Base-by-base conservation (phyloP, 129 eudicot genomes). In the Pittosporum tobira region DNA sequence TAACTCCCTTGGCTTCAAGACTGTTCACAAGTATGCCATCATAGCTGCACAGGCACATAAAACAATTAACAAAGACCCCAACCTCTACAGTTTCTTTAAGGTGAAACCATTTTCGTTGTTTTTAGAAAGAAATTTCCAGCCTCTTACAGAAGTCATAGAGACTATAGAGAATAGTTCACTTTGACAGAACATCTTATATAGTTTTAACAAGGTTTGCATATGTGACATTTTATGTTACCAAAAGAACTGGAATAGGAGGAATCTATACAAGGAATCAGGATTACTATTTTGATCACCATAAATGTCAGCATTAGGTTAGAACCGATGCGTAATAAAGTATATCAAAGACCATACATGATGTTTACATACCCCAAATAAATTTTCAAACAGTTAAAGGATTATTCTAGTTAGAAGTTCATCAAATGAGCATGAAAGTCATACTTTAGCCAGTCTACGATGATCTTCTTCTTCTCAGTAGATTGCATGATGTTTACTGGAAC, bases 361-460 rank as follows among this genome's bases (percentile, higher is more conserved):
- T 54, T 34, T 29, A 22, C 5, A 28, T 16, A n/a, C 59, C 59
- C 24, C 42, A n/a, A n/a, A 29, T 14, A 19, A 18, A 54, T 21
- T 45, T 48, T 61, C 1, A 12, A 61, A 45, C 24, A 45, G 24
- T 27, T 26, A 2, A 18, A 20, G 1, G 5, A 27, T 18, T 9
- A 24, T 2, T 5, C 1, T 24, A 0, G 31, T 20, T 12, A 30
- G 9, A 10, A 21, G 34, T 67, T 48, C n/a, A 26, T 50, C 27
- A 25, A 31, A 54, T 51, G 66, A 65, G 68, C 45, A 30, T 45
- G 23, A 22, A 40, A 59, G 51, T 47, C 91, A 57, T 87, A 87
- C 99, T 78, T 87, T 68, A 87, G 84, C 99, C 99, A 93, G 72
- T 93, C 99, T 29, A 83, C 70, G 62, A 43, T 40, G 45, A 71